Base-by-base conservation (phyloP, 768 basidiomycete species). In the Pholiota microspora region DNA sequence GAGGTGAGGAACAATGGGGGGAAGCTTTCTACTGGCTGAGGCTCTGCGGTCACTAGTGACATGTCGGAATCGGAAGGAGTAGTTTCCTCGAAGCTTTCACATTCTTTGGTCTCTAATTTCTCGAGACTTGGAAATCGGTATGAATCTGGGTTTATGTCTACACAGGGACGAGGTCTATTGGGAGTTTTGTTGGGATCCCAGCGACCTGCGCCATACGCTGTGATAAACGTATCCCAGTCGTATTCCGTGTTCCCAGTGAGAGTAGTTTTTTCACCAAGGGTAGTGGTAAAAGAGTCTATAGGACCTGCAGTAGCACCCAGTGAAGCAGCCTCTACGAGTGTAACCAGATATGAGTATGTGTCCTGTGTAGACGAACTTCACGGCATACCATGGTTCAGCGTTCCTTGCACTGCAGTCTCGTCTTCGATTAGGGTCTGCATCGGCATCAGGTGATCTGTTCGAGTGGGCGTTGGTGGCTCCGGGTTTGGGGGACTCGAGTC, bases 161-260 rank as follows among this genome's bases (percentile, higher is more conserved):
- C 58, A 48, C 56, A 64, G 7, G 69, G 64, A 36, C 57, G 67
- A 4, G 88, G 88, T 5, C 77, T 81, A 56, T 78, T 81, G 2
- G 89, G 89, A 0, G 81, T 85, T 52, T 75, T 77, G 56, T 84
- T 83, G 6, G 91, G 89, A 65, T 90, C 88, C 91, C 91, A 94
- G 56, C 82, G 77, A 8, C 92, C 92, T 15, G 76, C 65, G 0
- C 88, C 82, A 67, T 94, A 94, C 0, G 88, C 84, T n/a, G 75
- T 70, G 58, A 89, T 83, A 67, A 93, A 94, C 0, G 82, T 80
- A 15, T 78, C 75, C 92, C 92, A 94, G 64, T 91, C 87, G 58
- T 69, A 73, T 28, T 73, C 72, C 0, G 67, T 49, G 23, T 59
- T 46, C 15, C 54, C 61, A 28, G 61, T 49, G 9, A 42, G 40